Percentiles rank a stretch among this genome's conserved stretches.
Conservation (phyloP, 139 green algal genomes). For the Auxenochlorella pyrenoidosa region DNA sequence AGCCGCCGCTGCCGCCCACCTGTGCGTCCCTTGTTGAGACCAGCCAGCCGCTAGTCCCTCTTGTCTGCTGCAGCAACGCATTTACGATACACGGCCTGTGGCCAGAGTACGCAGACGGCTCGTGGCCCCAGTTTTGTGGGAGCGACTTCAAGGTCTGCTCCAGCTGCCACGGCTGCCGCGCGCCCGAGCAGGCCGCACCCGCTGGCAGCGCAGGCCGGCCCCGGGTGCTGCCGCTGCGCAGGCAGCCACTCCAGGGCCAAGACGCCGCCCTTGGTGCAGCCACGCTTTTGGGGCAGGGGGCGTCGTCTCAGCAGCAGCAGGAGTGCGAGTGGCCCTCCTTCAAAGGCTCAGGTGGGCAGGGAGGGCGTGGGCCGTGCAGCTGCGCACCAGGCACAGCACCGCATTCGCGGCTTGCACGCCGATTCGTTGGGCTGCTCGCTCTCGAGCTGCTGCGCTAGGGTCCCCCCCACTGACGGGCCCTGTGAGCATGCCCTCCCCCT, state of each 20-base stretch:
- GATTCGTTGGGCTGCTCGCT: too few relatives aligned
- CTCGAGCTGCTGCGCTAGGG: too few relatives aligned
- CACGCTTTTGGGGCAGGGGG: too few relatives aligned
- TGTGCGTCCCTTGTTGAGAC: too few relatives aligned
- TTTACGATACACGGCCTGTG: slow-evolving; percentile 83
- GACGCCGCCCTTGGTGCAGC: not conserved
- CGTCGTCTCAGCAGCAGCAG: too few relatives aligned
- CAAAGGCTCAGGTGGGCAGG: not conserved
- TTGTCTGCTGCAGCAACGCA: not conserved
- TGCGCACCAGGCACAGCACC: too few relatives aligned
- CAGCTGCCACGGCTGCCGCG: not conserved
- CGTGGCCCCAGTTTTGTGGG: slow-evolving; percentile 49
- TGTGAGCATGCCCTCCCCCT: not conserved
- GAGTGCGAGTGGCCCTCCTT: slow-evolving; percentile 36
- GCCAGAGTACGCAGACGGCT: slow-evolving; percentile 71
- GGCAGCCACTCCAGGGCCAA: not conserved
- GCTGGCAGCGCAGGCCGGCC: not conserved
- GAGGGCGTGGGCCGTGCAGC: too few relatives aligned
- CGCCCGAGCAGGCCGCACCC: too few relatives aligned
- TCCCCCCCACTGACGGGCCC: too few relatives aligned
- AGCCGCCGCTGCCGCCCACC: too few relatives aligned
- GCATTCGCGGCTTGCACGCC: too few relatives aligned
- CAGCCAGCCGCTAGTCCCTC: too few relatives aligned
- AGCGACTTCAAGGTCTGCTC: slow-evolving; percentile 42
- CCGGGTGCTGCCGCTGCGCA: not conserved